Evolutionary conservation across 139 green algal genomes (phyloP).

Genomic region (Asterochloris erici): DNA sequence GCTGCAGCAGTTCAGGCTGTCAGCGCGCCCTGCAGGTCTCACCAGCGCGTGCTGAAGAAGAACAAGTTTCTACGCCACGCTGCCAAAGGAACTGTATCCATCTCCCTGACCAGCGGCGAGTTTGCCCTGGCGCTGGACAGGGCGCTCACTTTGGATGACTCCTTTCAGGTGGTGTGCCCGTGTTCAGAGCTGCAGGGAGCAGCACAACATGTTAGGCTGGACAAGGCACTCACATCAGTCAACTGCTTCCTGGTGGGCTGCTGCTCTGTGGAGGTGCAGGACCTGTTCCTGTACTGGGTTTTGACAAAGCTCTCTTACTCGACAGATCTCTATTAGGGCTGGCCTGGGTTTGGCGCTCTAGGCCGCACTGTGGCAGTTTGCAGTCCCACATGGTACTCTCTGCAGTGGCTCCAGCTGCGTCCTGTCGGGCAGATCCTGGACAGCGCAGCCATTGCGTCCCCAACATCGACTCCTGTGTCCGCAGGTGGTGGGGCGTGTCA

Average conservation of each 20-base stretch:
- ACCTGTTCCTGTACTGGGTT: background rate
- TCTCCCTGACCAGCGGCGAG: slow-evolving; percentile 47
- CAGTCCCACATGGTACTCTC: no score
- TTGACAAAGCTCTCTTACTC: no score
- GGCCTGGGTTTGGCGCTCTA: no score
- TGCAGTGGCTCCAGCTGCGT: no score
- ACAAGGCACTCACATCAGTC: no score
- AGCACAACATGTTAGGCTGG: background rate
- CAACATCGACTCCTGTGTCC: background rate
- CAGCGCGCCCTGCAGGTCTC: slow-evolving; percentile 12
- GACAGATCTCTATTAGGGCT: no score
- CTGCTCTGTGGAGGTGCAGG: background rate
- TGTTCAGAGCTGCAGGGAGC: background rate
- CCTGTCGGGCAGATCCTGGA: no score
- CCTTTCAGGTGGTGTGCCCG: slow-evolving; percentile 47
- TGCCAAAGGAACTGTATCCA: slow-evolving; percentile 42
- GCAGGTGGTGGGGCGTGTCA: slow-evolving; percentile 12
- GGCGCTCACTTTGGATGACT: slow-evolving; percentile 47
- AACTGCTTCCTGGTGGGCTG: background rate
- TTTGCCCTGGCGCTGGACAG: slow-evolving; percentile 49
- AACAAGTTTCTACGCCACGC: slow-evolving; percentile 38
- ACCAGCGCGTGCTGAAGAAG: slow-evolving; percentile 18
- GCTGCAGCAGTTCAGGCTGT: background rate
- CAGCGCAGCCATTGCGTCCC: no score
- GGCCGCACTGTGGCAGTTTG: no score